Conservation (phyloP, 2,329 filamentous ascomycete species). For the Elsinoe necatrix region DNA sequence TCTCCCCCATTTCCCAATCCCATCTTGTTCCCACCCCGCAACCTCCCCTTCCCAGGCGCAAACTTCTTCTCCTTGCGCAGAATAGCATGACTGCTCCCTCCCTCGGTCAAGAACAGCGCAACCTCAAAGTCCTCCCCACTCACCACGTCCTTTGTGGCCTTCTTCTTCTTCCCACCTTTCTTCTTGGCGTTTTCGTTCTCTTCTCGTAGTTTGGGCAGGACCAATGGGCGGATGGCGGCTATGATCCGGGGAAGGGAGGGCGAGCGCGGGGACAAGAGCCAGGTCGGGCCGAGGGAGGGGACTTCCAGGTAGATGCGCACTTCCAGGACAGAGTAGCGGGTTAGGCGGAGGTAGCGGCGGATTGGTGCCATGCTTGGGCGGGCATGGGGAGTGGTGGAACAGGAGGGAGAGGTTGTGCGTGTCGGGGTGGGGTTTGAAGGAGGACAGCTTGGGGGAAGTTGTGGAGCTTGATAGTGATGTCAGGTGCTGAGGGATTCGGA, state of each 20-base stretch:
- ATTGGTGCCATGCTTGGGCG: slow-evolving; percentile 71
- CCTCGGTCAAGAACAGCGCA: slow-evolving; percentile 84
- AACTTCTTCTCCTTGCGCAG: slow-evolving; percentile 76
- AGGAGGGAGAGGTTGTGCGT: background rate
- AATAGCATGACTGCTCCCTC: slow-evolving; percentile 73
- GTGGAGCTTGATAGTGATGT: background rate
- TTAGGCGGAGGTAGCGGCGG: slow-evolving; percentile 82
- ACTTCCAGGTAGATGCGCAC: slow-evolving; percentile 93
- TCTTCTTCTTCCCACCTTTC: slow-evolving; percentile 59
- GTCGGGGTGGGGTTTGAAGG: background rate
- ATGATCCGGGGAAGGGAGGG: slow-evolving; percentile 76
- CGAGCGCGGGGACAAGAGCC: slow-evolving; percentile 70
- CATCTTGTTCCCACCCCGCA: background rate
- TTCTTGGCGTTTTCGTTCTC: slow-evolving; percentile 56
- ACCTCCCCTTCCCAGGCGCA: slow-evolving; percentile 15
- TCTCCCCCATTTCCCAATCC: slow-evolving; percentile 25
- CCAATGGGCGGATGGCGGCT: slow-evolving; percentile 71
- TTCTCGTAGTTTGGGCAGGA: slow-evolving; percentile 84
- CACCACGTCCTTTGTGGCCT: slow-evolving; percentile 64
- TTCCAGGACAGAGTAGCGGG: slow-evolving; percentile 90
- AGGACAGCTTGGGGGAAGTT: background rate
- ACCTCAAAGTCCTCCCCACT: slow-evolving; percentile 84
- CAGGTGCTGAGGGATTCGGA: background rate
- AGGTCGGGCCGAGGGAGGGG: slow-evolving; percentile 70
- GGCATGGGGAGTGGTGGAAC: background rate